Evolutionary conservation across 2,329 filamentous ascomycete species (phyloP), one percentile per base, ranked within the genome.

Genomic region (Aspergillus fijiensis): DNA sequence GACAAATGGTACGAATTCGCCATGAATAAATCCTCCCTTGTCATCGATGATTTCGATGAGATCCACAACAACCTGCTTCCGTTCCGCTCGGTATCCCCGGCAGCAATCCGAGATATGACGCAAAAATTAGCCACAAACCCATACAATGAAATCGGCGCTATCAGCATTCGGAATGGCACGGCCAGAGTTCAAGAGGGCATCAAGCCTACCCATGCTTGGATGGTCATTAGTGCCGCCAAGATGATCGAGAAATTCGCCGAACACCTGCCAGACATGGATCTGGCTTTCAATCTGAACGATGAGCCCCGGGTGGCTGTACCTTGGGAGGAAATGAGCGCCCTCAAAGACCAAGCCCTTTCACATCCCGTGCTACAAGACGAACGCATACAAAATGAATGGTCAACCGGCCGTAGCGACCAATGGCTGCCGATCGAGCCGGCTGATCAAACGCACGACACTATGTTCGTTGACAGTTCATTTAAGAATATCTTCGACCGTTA

Each of bases 261-360:
- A 58, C 77, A 80, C 64, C 76, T 87, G 31, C 85, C 85, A 0
- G 85, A 87, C 61, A 87, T 88, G 85, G 85, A 87, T 66, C 70
- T 88, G 42, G 84, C 82, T 0, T 82, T 87, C 73, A 87, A 87
- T 61, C 68, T 87, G n/a, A 85, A 87, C 60, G 84, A 87, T 63
- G 84, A 87, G 65, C 80, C 80, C 51, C 80, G 85, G 11, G 81
- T 87, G 11, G 81, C 82, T 29, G 79, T 86, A 2, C 84, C 84
- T 0, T 82, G 78, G 70, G 74, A 77, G 45, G 72, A 73, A 3
- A 68, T 81, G 16, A 68, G 78, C 33, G 60, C 60, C 2, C 70
- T 82, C 60, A 76, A 70, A 16, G 62, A 70, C 9, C 61, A 67
- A 47, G 74, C 70, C 19, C 65, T 58, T n/a, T 57, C 65, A 29